Evolutionary conservation across 345 rosid species (phyloP), one percentile per base, ranked within the genome.

Genomic region (Eucalyptus polyanthemos): DNA sequence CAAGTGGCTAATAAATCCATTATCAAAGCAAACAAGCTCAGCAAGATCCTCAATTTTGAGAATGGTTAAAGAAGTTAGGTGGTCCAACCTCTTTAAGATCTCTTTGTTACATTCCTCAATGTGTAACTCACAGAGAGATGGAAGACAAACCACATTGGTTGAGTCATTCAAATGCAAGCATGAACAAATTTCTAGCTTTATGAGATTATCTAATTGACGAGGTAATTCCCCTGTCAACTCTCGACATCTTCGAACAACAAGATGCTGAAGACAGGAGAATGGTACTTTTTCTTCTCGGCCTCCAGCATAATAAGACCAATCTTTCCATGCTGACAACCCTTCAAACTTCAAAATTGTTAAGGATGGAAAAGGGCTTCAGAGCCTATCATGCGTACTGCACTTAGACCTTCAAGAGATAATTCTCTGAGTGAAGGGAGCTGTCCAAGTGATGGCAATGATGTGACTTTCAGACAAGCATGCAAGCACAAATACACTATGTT

Each of bases 251-350:
- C 0, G 25, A 0, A 69, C 25, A 69, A 34, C 44, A 69, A 69
- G 81, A 17, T 34, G 25, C 8, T 0, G 45, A 72, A 72, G 81
- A 19, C 14, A 37, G 0, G 45, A 0, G 14, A 72, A 72, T 37
- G 24, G 4, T 1, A 2, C 4, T 19, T 37, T 7, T 19, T 37
- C 25, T 37, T 37, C 42, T 34, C 0, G 45, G 0, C 4, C 2
- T 3, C 2, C 2, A 0, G 3, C 81, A 10, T 3, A 72, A 72
- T 0, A 1, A 72, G 45, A 72, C 81, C 81, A 72, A 19, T 72
- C 2, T 7, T 10, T 1, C 81, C 45, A 72, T 17, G 45, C 5
- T 1, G 0, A 37, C 81, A 72, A 3, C 14, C 4, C 5, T 19
- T 69, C 8, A 53, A 53, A 53, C 56, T 53, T 53, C 56, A 53